Base-by-base conservation (phyloP, 345 rosid genomes). In the Ceriops decandra region DNA sequence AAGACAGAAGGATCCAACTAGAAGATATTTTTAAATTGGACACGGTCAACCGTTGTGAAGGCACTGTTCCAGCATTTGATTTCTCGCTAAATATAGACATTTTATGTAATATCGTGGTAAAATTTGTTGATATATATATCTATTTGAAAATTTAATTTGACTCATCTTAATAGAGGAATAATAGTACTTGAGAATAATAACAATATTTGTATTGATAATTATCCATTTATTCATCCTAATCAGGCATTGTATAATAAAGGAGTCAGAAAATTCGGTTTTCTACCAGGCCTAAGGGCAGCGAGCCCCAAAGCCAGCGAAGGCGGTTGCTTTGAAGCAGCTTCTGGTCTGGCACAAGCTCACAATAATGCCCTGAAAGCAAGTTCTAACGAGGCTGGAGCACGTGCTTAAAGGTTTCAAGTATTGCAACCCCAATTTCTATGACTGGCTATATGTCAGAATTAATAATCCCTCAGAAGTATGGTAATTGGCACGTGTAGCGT, bases 201-300 rank as follows among this genome's bases (percentile, higher is more conserved):
- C 10, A 38, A 11, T 2, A 38, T 38, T 38, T 38, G 46, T 38
- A 46, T 46, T 1, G 2, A 24, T 42, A 42, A 63, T 47, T 6
- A 47, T 4, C 21, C 70, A 54, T 4, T 22, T 32, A 17, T 6
- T 4, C 6, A 2, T 65, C 21, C 11, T 24, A 17, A 30, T 47
- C 69, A 82, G 85, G 79, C 63, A 36, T 67, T 84, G 72, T 79
- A 81, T 30, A 68, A 71, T 53, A 86, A 73, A 69, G 88, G 88
- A 32, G 90, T 67, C 2, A 77, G 86, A 69, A 86, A 86, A 33
- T 86, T 84, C 71, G 85, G 72, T 5, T 82, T 84, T 67, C 69
- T 84, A 24, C 77, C 76, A 20, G 77, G 72, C 0, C 64, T 86
- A 8, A 67, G 88, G 68, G 83, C 85, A 9, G 22, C 72, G 15